Percentiles rank a stretch among this genome's conserved stretches.
Evolutionary conservation across 805 yeast genomes (phyloP).

Genomic region (Trichomonascus vanleenenianus): DNA sequence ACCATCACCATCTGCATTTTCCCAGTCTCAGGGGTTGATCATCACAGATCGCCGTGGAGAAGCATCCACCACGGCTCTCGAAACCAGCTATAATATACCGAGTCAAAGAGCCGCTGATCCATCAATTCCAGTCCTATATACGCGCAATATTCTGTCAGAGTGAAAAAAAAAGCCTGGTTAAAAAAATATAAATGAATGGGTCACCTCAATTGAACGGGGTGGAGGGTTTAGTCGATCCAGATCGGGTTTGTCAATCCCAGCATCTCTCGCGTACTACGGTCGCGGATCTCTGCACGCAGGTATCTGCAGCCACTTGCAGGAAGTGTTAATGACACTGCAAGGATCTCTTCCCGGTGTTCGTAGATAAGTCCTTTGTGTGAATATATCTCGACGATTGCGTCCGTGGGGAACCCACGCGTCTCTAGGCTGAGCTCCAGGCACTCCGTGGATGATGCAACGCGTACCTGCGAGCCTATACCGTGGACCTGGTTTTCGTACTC

Average conservation of each 20-base stretch:
- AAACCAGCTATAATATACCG: too few relatives aligned
- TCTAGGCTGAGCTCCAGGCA: background rate
- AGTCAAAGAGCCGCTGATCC: too few relatives aligned
- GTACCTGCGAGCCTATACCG: background rate
- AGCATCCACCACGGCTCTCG: too few relatives aligned
- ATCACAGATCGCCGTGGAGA: too few relatives aligned
- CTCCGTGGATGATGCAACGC: background rate
- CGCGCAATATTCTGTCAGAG: too few relatives aligned
- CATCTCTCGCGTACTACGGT: slow-evolving; percentile 3
- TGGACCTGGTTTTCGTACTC: background rate
- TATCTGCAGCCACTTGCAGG: slow-evolving; percentile 1
- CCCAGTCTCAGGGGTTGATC: too few relatives aligned
- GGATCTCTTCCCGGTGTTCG: background rate
- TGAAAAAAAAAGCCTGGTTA: too few relatives aligned
- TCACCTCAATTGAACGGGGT: too few relatives aligned
- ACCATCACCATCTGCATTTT: too few relatives aligned
- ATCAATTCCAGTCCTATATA: too few relatives aligned
- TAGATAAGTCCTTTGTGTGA: background rate
- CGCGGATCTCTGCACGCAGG: slow-evolving; percentile 7
- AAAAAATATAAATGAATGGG: too few relatives aligned
- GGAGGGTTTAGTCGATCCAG: slow-evolving; percentile 4
- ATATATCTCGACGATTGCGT: background rate
- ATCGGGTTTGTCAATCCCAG: slow-evolving; percentile 13
- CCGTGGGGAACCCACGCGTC: background rate
- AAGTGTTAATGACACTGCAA: background rate